phyloP scores from a whole-genome alignment of 371 early-diverging fungal species.

The Actinomucor elegans region DNA sequence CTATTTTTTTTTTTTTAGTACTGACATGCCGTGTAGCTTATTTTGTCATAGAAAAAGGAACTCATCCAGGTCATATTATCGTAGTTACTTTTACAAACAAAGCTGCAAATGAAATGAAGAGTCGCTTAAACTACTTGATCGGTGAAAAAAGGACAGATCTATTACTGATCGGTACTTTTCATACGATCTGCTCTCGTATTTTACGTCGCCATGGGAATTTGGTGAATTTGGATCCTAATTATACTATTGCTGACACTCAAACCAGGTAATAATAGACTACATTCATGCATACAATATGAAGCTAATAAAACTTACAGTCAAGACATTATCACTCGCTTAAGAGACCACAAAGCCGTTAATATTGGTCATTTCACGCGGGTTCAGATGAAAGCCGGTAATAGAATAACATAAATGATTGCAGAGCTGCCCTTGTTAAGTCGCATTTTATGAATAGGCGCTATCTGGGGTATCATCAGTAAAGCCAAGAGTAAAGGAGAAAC shows the following conservation, averaged over 20 bases:
- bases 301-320: conserved; percentile 11
- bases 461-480: conserved; percentile 26
- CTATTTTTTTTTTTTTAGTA: no score
- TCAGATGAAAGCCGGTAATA: conserved; percentile 9
- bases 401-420: no score
- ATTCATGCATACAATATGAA: no score
- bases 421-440: no score
- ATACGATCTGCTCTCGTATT: conserved; percentile 52
- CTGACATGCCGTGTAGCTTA: conserved; percentile 45
- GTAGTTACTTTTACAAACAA: conserved; percentile 71
- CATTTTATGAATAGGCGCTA: conserved; percentile 28
- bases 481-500: conserved; percentile 30
- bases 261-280: conserved; percentile 28
- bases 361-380: not conserved
- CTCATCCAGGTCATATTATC: conserved; percentile 40
- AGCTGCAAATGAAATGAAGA: conserved; percentile 61
- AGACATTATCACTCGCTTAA: conserved; percentile 18
- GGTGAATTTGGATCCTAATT: conserved; percentile 35
- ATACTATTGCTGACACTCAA: conserved; percentile 49
- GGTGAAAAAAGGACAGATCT: conserved; percentile 28
- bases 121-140: conserved; percentile 34
- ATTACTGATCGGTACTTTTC: conserved; percentile 54
- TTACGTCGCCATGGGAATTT: conserved; percentile 27
- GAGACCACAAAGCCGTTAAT: not conserved
- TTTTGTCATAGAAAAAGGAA: conserved; percentile 33